Percentiles rank a stretch among this genome's conserved stretches.
Evolutionary conservation across 129 eudicot genomes (phyloP).

Genomic region (Flaveria ramosissima): DNA sequence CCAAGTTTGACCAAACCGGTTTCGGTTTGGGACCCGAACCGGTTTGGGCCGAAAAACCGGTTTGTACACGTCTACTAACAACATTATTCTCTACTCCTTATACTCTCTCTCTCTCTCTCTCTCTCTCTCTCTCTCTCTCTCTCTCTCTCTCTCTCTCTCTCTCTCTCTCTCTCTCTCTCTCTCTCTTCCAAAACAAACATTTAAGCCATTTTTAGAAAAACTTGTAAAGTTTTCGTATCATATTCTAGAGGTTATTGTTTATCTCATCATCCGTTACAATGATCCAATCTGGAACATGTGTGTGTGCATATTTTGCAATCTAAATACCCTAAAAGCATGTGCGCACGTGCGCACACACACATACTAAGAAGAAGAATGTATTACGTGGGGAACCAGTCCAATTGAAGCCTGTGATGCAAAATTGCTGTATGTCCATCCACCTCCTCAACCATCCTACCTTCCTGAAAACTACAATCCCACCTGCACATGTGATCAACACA

Average conservation of each 20-base stretch:
- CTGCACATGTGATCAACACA: conserved; percentile 44
- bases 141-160: too few relatives aligned
- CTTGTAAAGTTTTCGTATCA: too few relatives aligned
- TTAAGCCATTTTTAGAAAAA: too few relatives aligned
- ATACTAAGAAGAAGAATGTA: conserved; percentile 19
- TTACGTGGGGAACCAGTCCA: conserved; percentile 98
- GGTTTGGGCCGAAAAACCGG: too few relatives aligned
- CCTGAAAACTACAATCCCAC: conserved; percentile 98
- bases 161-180: too few relatives aligned
- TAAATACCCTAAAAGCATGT: conserved; percentile 4
- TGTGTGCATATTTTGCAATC: conserved; percentile 22
- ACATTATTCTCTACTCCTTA: too few relatives aligned
- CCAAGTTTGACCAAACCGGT: too few relatives aligned
- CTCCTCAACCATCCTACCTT: conserved; percentile 96
- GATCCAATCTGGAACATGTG: conserved; percentile 3
- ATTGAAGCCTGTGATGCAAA: conserved; percentile 86
- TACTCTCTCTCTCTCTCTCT: too few relatives aligned
- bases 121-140: too few relatives aligned
- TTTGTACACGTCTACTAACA: too few relatives aligned
- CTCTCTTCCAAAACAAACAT: too few relatives aligned
- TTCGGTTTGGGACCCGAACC: too few relatives aligned
- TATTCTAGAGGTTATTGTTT: background rate
- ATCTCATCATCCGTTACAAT: conserved; percentile 2
- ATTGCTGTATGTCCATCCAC: conserved; percentile 99
- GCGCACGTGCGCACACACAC: background rate